A percentile compares a stretch with the other conserved stretches of the same genome.
Conservation (phyloP, 768 basidiomycete species). For the Tylopilus subfusipes region DNA sequence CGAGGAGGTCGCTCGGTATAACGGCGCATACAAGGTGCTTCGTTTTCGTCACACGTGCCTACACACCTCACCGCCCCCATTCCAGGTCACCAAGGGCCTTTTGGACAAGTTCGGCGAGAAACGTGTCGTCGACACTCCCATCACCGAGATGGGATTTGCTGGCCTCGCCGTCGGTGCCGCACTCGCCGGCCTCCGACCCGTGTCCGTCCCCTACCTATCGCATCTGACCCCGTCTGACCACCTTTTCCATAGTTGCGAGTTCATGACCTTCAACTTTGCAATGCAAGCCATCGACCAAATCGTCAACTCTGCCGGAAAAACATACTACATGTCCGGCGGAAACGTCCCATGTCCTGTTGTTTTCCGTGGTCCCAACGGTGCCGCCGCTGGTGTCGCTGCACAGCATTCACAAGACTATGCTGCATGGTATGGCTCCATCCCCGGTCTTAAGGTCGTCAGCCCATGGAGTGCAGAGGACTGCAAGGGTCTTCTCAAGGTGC, state of each 20-base stretch:
- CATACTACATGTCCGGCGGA: slow-evolving; percentile 99
- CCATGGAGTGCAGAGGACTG: slow-evolving; percentile 99
- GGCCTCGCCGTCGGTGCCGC: slow-evolving; percentile 95
- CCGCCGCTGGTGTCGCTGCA: slow-evolving; percentile 92
- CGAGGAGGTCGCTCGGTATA: slow-evolving; percentile 98
- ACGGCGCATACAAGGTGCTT: slow-evolving; percentile 90
- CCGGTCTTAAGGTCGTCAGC: slow-evolving; percentile 95
- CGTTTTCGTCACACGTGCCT: neutral
- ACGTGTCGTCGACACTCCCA: slow-evolving; percentile 95
- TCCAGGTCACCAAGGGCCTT: slow-evolving; percentile 93
- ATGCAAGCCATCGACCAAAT: slow-evolving; percentile 99
- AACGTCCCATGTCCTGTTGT: slow-evolving; percentile 98
- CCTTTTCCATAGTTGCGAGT: slow-evolving; percentile 73
- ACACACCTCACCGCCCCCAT: slow-evolving; percentile 9
- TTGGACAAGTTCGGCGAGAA: slow-evolving; percentile 99
- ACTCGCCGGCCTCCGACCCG: slow-evolving; percentile 88
- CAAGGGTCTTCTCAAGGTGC: slow-evolving; percentile 93
- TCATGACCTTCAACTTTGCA: slow-evolving; percentile 99
- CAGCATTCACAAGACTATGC: slow-evolving; percentile 99
- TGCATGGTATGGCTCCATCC: slow-evolving; percentile 89
- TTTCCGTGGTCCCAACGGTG: slow-evolving; percentile 99
- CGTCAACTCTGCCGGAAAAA: slow-evolving; percentile 99
- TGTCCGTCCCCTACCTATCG: slow-evolving; percentile 46
- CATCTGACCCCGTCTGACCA: slow-evolving; percentile 6
- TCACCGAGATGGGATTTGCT: slow-evolving; percentile 98